Percentiles rank a stretch among this genome's conserved stretches.
phyloP scores from a whole-genome alignment of 108 stramenopile genomes.

The Halocafeteria seosinensis region DNA sequence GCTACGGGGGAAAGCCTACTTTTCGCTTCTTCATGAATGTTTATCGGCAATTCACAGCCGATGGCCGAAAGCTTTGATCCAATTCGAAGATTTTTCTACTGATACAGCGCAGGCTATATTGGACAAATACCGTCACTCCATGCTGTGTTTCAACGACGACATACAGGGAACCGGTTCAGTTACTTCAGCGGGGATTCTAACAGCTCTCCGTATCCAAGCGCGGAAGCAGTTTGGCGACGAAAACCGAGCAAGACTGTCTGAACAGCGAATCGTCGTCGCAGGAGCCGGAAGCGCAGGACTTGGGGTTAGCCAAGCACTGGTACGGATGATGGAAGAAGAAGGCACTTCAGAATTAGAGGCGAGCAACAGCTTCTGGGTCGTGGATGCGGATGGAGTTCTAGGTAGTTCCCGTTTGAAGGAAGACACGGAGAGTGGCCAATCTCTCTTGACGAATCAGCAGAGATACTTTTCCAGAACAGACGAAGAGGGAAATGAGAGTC shows the following conservation, averaged over 20 bases:
- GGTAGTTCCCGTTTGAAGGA: conserved; percentile 3
- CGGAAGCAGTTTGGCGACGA: too few relatives aligned
- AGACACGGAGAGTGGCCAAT: background rate
- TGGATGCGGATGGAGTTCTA: conserved; percentile 49
- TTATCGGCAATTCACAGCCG: conserved; percentile 71
- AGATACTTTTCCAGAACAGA: background rate
- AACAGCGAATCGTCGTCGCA: conserved; percentile 65
- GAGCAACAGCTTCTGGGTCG: conserved; percentile 52
- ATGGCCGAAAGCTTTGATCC: conserved; percentile 72
- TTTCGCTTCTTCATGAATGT: conserved; percentile 83
- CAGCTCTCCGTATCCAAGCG: conserved; percentile 55
- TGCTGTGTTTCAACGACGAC: conserved; percentile 94
- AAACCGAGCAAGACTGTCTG: conserved; percentile 34
- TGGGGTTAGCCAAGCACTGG: conserved; percentile 65
- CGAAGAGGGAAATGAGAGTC: background rate
- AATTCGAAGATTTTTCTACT: conserved; percentile 94
- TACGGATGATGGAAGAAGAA: conserved; percentile 20
- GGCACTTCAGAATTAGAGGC: conserved; percentile 24
- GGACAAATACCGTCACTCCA: conserved; percentile 63
- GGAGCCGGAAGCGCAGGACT: conserved; percentile 81
- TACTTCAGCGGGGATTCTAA: conserved; percentile 57
- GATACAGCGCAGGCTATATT: conserved; percentile 53
- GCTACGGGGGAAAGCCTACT: conserved; percentile 51
- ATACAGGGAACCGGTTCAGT: conserved; percentile 90
- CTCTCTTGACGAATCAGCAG: conserved; percentile 8